Base-by-base conservation (phyloP, 345 rosid species). In the Microthlaspi erraticum region DNA sequence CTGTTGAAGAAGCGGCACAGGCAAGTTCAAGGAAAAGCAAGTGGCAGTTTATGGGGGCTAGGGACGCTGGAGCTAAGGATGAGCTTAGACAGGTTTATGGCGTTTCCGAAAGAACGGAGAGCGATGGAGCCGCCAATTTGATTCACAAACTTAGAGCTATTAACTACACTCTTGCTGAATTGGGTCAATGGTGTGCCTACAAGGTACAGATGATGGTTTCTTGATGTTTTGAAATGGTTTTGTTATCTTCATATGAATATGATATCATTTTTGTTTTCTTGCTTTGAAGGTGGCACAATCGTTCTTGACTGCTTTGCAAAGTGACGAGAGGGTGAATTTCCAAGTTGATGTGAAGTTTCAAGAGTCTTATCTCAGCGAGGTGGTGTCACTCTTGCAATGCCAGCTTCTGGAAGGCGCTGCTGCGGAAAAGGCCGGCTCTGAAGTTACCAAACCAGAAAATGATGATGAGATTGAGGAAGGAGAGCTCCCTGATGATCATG, bases 1-100 rank as follows among this genome's bases (percentile, higher is more conserved):
- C 91, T 68, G 96, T 91, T 71, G 99, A 89, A 76, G 93, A 91
- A 83, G 93, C 97, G n/a, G 96, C 96, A 67, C 86, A 80, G 67
- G 86, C 88, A 36, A 89, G 96, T 77, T 89, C 88, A 59, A 83
- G 89, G 75, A 89, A 80, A 80, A 93, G 97, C 79, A 93, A 93
- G 78, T 93, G 99, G 99, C 97, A 93, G 54, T 93, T 93, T 80
- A 93, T 93, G 99, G 99, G 99, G 73, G 99, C 99, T 43, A 87
- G 99, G 76, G 99, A 93, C 82, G 99, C 99, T 66, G 99, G 99
- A 64, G 90, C 96, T 0, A 93, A 86, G 82, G 99, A 93, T 74
- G 97, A 91, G 73, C 77, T 93, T 55, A 93, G 86, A 57, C 96
- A 93, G 79, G 96, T 93, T 75, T 93, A 93, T 72, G 99, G 99